These are phyloP conservation scores for Didymella sp. DNA, from an alignment of 2,329 filamentous ascomycete species.

Conservation along the genomic window DNA sequence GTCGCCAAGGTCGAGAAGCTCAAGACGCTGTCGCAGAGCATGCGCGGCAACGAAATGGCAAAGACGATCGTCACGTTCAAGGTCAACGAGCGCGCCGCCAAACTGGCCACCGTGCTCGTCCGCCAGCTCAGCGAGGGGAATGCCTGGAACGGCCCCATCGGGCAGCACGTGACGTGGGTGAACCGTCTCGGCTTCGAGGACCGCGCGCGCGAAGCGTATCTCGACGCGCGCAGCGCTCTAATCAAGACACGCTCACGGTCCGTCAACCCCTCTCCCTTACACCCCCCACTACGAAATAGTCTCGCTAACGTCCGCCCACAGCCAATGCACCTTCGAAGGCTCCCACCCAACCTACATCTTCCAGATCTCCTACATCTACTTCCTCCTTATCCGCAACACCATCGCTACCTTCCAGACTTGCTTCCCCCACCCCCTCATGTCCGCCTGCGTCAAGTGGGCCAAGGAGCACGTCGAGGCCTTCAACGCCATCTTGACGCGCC, in stretches of 20 bases:
- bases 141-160: slow-evolving; percentile 77
- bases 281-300: too few relatives aligned
- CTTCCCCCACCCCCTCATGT: slow-evolving; percentile 87
- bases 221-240: slow-evolving; percentile 76
- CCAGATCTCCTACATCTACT: slow-evolving; percentile 94
- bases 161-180: slow-evolving; percentile 83
- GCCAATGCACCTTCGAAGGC: slow-evolving; percentile 94
- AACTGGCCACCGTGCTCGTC: slow-evolving; percentile 77
- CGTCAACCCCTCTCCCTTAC: too few relatives aligned
- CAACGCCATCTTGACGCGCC: slow-evolving; percentile 80
- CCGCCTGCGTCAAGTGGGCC: slow-evolving; percentile 97
- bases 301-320: slow-evolving; percentile 50
- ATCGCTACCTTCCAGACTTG: slow-evolving; percentile 80
- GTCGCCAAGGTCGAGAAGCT: slow-evolving; percentile 86
- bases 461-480: slow-evolving; percentile 93
- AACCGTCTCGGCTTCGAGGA: slow-evolving; percentile 89
- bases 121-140: slow-evolving; percentile 80
- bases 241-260: slow-evolving; percentile 86
- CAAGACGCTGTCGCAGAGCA: slow-evolving; percentile 75
- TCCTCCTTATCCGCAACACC: slow-evolving; percentile 92
- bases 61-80: slow-evolving; percentile 94
- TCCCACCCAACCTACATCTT: slow-evolving; percentile 93
- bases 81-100: slow-evolving; percentile 81
- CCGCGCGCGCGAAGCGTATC: slow-evolving; percentile 83
- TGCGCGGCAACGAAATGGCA: slow-evolving; percentile 85